Evolutionary conservation across 352 stramenopile species (phyloP), one percentile per base, ranked within the genome.

Genomic region (Phytophthora foliorum): DNA sequence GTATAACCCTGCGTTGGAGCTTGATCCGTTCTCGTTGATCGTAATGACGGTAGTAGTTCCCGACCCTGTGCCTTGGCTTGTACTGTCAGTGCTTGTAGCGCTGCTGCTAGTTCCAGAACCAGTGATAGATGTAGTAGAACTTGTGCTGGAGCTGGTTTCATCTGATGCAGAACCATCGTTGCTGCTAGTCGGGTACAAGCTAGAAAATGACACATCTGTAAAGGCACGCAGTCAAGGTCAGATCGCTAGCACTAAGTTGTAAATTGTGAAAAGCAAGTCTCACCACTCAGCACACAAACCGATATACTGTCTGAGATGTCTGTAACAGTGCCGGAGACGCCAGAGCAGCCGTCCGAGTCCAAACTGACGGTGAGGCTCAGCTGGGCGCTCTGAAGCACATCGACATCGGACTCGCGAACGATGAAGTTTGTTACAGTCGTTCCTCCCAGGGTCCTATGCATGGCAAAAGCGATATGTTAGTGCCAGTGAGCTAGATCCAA

Each of bases 391-490:
- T 77, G 25, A 9, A 84, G 29, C 5, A 72, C 62, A 6, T 72
- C 48, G 6, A 82, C 45, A 49, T 84, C 77, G 19, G 77, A 84
- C 49, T 78, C 14, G 11, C 77, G 77, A 6, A 81, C 34, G 41
- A 74, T 36, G 19, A 84, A 78, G 19, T 56, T 81, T 21, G 72
- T 72, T 24, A 81, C 52, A 0, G 67, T 74, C 25, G 75, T 59
- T 31, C 54, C 57, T 21, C 63, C 74, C 29, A 74, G 17, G 3
- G 60, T 75, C n/a, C 73, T 80, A 24, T 66, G 14, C 19, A 36
- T 39, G 16, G 45, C 6, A 22, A 7, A 61, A 66, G 4, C 11
- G 11, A 36, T 39, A 21, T 2, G 34, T 65, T 52, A 82, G 24
- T 29, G 31, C 4, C 9, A 46, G 16, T 22, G 8, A 19, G 14